Percentiles rank a stretch among this genome's conserved stretches.
These are phyloP conservation scores for Magnusiomyces suaveolens DNA, from an alignment of 1,139 yeast species.

Conservation along the genomic window DNA sequence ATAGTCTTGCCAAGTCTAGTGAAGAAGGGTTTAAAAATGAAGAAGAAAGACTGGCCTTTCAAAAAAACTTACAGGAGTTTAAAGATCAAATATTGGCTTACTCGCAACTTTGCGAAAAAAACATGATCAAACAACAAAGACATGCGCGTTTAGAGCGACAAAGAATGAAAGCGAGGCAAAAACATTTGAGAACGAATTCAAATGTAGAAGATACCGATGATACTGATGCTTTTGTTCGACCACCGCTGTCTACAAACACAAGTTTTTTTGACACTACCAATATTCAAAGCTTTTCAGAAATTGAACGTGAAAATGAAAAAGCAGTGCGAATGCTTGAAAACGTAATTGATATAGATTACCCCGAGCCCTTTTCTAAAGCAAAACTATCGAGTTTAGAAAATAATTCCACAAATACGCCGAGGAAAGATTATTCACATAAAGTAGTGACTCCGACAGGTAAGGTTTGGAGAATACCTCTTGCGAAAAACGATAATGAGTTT, in stretches of 20 bases:
- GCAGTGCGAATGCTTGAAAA: conserved; percentile 9
- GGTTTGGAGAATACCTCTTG: background rate
- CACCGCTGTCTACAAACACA: background rate
- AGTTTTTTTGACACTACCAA: conserved; percentile 2
- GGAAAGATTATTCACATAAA: background rate
- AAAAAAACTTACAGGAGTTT: background rate
- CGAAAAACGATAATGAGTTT: background rate
- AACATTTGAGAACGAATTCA: background rate
- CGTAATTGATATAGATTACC: background rate
- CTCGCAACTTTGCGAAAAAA: background rate
- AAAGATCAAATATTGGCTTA: conserved; percentile 1
- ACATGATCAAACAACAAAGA: background rate
- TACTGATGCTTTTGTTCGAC: background rate
- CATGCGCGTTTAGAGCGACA: background rate
- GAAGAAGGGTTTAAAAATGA: background rate
- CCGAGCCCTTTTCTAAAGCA: background rate
- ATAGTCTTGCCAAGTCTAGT: background rate
- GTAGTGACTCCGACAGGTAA: background rate
- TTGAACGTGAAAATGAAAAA: conserved; percentile 11
- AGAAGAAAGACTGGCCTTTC: background rate
- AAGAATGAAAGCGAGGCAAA: background rate
- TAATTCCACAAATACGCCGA: background rate
- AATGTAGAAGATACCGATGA: background rate
- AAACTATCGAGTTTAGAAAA: background rate
- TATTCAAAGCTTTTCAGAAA: conserved; percentile 8